phyloP scores from a whole-genome alignment of 495 filamentous ascomycete genomes.

The Neurospora sublineolata region DNA sequence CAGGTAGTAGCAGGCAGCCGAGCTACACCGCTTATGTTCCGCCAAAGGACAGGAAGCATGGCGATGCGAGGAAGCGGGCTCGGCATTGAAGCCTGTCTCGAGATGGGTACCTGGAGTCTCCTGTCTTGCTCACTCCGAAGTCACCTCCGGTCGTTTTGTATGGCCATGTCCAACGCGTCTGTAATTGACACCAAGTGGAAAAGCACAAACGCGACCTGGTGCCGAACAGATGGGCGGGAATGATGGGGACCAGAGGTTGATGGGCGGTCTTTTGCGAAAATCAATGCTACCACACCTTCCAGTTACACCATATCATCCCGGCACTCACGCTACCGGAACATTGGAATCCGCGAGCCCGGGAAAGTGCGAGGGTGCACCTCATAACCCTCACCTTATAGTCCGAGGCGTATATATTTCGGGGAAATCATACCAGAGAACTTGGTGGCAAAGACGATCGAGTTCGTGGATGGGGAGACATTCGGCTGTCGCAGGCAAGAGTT shows the following conservation, averaged over 20 bases:
- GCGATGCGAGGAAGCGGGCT: constrained; percentile 20
- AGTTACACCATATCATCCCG: too few relatives aligned
- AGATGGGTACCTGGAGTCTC: background rate
- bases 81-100: constrained; percentile 3
- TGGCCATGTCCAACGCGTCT: background rate
- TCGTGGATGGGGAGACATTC: background rate
- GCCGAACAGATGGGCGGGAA: background rate
- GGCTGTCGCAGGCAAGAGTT: background rate
- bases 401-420: too few relatives aligned
- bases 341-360: too few relatives aligned
- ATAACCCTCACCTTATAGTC: too few relatives aligned
- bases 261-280: background rate
- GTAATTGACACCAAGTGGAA: background rate
- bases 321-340: too few relatives aligned
- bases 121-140: background rate
- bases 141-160: background rate
- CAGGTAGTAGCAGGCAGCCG: constrained; percentile 20
- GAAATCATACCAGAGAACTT: background rate
- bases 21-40: constrained; percentile 11
- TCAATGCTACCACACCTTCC: background rate
- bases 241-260: background rate
- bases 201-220: background rate
- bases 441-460: background rate
- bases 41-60: constrained; percentile 13
- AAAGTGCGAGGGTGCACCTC: too few relatives aligned